These are phyloP conservation scores for Colletotrichum sp. DNA, from an alignment of 2,329 filamentous ascomycete genomes.

Conservation along the genomic window DNA sequence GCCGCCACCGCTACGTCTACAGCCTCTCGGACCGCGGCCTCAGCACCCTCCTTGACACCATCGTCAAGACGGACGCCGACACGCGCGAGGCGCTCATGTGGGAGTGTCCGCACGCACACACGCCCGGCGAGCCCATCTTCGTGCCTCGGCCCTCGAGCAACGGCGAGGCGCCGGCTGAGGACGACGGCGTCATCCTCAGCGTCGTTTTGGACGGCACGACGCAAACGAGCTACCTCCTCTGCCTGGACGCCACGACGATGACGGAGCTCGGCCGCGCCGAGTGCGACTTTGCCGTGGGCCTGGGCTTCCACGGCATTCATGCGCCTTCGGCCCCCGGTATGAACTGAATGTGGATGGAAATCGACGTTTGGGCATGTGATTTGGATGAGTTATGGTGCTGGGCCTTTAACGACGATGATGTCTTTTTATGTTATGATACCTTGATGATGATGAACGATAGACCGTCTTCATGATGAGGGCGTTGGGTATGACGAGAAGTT, in stretches of 20 bases:
- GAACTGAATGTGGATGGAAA: background rate
- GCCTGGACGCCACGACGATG: slow-evolving; percentile 67
- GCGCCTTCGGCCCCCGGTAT: slow-evolving; percentile 19
- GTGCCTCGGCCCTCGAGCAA: slow-evolving; percentile 42
- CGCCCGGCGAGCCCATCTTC: slow-evolving; percentile 74
- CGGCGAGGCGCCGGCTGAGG: slow-evolving; percentile 50
- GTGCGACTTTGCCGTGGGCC: slow-evolving; percentile 61
- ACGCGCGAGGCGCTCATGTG: slow-evolving; percentile 60
- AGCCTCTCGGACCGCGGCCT: slow-evolving; percentile 59
- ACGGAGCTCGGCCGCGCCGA: slow-evolving; percentile 69
- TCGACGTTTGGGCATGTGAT: background rate
- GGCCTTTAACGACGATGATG: background rate
- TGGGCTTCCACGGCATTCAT: slow-evolving; percentile 71
- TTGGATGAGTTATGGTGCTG: background rate
- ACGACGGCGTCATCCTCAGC: slow-evolving; percentile 66
- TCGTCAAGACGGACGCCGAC: slow-evolving; percentile 69
- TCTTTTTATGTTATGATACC: background rate
- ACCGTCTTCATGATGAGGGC: background rate
- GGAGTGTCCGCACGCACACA: slow-evolving; percentile 63
- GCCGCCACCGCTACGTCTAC: slow-evolving; percentile 66
- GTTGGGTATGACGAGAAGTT: background rate
- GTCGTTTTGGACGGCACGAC: slow-evolving; percentile 68
- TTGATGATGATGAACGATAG: background rate
- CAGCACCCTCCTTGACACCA: slow-evolving; percentile 65
- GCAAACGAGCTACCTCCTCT: slow-evolving; percentile 68